Evolutionary conservation across 1,284 basidiomycete genomes (phyloP).

Genomic region (Trichosporon faecale): DNA sequence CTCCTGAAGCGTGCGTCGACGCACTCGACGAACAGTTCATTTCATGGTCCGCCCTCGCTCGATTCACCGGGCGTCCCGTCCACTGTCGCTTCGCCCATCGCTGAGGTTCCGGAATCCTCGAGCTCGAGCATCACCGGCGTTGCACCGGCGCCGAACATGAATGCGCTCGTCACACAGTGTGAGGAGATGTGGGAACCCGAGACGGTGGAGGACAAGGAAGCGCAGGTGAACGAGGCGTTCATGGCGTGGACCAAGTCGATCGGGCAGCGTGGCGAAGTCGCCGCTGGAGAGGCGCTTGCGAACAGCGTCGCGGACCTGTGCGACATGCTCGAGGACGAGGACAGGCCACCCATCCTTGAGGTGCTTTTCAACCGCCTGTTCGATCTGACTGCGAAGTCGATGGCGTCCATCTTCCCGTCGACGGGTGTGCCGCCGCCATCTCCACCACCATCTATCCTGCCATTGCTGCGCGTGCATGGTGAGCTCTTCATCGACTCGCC

Average conservation of each 20-base stretch:
- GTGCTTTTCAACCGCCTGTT: slow-evolving; percentile 30
- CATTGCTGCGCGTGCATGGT: slow-evolving; percentile 34
- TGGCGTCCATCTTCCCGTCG: slow-evolving; percentile 38
- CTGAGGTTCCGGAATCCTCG: neutral
- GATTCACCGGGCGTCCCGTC: neutral
- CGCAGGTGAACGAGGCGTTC: slow-evolving; percentile 36
- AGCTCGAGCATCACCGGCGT: neutral
- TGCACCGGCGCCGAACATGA: neutral
- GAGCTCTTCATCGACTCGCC: slow-evolving; percentile 28
- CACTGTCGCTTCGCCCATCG: neutral
- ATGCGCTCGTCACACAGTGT: slow-evolving; percentile 40
- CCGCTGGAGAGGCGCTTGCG: slow-evolving; percentile 20
- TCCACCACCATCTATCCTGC: slow-evolving; percentile 36
- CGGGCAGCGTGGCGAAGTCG: slow-evolving; percentile 31
- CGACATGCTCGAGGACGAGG: slow-evolving; percentile 18
- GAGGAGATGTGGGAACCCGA: slow-evolving; percentile 46
- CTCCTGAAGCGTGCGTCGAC: neutral
- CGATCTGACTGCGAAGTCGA: slow-evolving; percentile 23
- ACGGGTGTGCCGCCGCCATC: slow-evolving; percentile 29
- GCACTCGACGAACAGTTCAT: neutral
- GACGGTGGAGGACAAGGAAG: slow-evolving; percentile 35
- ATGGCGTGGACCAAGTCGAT: slow-evolving; percentile 37
- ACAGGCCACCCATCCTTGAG: slow-evolving; percentile 29
- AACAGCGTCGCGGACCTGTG: slow-evolving; percentile 32
- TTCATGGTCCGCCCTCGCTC: neutral